These are phyloP conservation scores for Neofusicoccum parvum DNA, from an alignment of 2,329 filamentous ascomycete genomes.

Conservation along the genomic window DNA sequence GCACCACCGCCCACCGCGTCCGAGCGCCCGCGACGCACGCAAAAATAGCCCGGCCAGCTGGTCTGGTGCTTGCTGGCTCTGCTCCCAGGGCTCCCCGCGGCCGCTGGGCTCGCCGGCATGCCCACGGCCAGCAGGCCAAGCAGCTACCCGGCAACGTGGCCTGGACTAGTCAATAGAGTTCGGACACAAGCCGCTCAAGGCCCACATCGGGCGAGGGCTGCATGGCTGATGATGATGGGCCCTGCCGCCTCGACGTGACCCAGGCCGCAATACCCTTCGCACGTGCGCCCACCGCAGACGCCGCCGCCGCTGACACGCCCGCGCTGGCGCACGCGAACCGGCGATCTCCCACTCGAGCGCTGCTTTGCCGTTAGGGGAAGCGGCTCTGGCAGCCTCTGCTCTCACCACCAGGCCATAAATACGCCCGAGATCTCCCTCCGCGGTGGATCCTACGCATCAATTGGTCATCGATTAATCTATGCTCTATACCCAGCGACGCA, in stretches of 20 bases:
- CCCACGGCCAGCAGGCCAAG: not conserved
- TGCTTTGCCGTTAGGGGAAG: constrained; percentile 11
- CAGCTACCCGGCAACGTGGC: constrained; percentile 7
- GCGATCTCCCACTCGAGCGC: constrained; percentile 7
- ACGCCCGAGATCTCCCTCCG: not conserved
- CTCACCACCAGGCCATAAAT: not conserved
- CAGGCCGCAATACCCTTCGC: not conserved
- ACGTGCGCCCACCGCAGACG: not conserved
- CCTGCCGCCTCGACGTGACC: constrained; percentile 7
- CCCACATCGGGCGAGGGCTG: constrained; percentile 9
- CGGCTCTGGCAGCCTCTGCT: not conserved
- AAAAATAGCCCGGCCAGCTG: constrained; percentile 12
- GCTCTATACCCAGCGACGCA: constrained; percentile 9
- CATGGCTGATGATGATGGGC: constrained; percentile 11
- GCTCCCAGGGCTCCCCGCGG: not conserved
- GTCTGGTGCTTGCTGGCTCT: too few species aligned
- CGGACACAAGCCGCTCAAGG: constrained; percentile 13
- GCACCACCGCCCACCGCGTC: not conserved
- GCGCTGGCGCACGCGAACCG: not conserved
- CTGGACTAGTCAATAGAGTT: constrained; percentile 18
- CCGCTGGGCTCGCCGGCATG: not conserved
- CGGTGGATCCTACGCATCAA: constrained; percentile 11
- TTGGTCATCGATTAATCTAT: constrained; percentile 14
- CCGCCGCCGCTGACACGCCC: not conserved
- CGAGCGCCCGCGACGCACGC: not conserved